Evolutionary conservation across 2,329 filamentous ascomycete species (phyloP), one percentile per base, ranked within the genome.

Genomic region (Xylariaceae sp.): DNA sequence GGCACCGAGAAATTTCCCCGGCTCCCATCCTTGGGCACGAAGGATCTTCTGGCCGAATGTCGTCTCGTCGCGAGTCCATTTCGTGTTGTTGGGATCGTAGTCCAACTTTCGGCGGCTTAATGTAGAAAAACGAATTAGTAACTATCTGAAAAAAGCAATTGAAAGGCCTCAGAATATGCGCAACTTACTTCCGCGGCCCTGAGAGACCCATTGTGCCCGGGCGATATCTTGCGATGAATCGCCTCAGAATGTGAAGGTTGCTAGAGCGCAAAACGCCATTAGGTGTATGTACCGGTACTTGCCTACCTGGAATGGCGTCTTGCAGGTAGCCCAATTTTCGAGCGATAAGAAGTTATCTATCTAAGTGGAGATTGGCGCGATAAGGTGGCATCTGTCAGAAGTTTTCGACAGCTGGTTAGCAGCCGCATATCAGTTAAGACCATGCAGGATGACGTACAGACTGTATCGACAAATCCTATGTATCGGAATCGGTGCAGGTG

Each of bases 21-120:
- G 90, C 58, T 86, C 81, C 94, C 94, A 99, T 61, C 94, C 94
- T 67, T 96, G 91, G 12, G 87, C 79, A 48, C 86, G 83, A 67
- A 99, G 84, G 63, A 97, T 92, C 68, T 85, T 89, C 71, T 96
- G 91, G 63, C 94, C 94, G 70, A 94, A 97, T 51, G 84, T 86
- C 54, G 80, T 81, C 61, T 87, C 89, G 69, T 91, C 87, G 66
- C 86, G 85, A 54, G 87, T 85, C 94, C 94, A 99, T 79, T 83
- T 84, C 47, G 89, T 96, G 72, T 97, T 99, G 74, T 97, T 96
- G 6, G 94, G 94, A 73, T 99, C 94, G 69, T 87, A 80, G 62
- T 87, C 87, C 68, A 97, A 85, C 74, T 92, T 95, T 47, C 78
- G 78, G 63, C 68, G 71, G 59, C 70, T 74, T 19, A 2, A 50